A percentile compares a stretch with the other conserved stretches of the same genome.
These are phyloP conservation scores for Smithsoniella earleae DNA, from an alignment of 163 green algal species.

Conservation along the genomic window DNA sequence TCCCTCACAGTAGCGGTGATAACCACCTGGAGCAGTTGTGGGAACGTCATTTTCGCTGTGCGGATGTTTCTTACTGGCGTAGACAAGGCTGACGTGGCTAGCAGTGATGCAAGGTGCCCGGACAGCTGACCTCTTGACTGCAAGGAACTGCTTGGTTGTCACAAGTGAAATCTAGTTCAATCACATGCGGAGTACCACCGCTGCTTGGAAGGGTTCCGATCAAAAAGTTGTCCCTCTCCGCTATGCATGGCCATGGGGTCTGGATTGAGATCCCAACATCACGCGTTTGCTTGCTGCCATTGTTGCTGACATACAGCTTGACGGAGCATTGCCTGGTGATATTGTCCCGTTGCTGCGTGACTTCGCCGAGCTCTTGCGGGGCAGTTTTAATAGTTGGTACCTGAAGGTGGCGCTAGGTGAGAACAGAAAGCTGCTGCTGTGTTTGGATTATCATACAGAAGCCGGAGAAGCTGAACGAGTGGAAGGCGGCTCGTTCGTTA, in stretches of 20 bases:
- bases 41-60: too few relatives aligned
- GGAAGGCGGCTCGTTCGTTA: not conserved
- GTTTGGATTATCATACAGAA: not conserved
- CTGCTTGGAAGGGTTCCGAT: not conserved
- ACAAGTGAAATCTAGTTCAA: not conserved
- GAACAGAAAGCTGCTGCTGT: not conserved
- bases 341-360: not conserved
- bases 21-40: conserved; percentile 3
- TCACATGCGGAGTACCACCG: not conserved
- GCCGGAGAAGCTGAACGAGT: not conserved
- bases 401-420: not conserved
- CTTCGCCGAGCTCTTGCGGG: not conserved
- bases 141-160: not conserved
- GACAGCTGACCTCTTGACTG: not conserved
- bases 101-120: not conserved
- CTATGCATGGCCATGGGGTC: conserved; percentile 3
- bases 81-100: too few relatives aligned
- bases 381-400: not conserved
- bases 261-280: not conserved
- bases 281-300: not conserved
- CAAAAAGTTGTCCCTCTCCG: not conserved
- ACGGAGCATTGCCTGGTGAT: not conserved
- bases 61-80: too few relatives aligned
- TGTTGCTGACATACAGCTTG: conserved; percentile 25
- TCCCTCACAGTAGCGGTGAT: not conserved